phyloP scores from a whole-genome alignment of 2,329 filamentous ascomycete species.

The Xylariaceae sp. region DNA sequence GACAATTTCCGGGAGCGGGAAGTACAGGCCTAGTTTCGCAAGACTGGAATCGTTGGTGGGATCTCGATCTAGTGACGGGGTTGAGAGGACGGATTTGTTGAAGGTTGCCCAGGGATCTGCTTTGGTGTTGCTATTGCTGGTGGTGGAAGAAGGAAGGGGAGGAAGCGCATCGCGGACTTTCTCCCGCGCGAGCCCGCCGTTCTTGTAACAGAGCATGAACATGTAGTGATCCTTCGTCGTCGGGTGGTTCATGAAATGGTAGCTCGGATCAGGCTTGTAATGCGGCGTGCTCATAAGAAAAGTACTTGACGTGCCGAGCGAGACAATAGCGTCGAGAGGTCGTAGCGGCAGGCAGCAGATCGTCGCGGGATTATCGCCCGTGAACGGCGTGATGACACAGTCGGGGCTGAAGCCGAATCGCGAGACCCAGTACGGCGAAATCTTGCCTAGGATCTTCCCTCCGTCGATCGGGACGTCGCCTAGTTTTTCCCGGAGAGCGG shows the following conservation, averaged over 20 bases:
- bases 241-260: constrained; percentile 98
- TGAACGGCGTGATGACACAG: constrained; percentile 80
- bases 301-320: constrained; percentile 89
- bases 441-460: constrained; percentile 69
- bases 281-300: constrained; percentile 95
- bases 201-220: constrained; percentile 99
- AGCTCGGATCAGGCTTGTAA: constrained; percentile 84
- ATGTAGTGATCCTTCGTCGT: constrained; percentile 89
- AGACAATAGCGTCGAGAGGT: constrained; percentile 88
- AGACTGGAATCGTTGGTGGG: constrained; percentile 42
- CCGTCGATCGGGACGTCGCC: constrained; percentile 78
- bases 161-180: constrained; percentile 80
- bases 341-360: constrained; percentile 87
- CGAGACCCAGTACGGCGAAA: constrained; percentile 73
- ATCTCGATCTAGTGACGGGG: constrained; percentile 64
- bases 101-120: constrained; percentile 69
- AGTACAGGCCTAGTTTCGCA: constrained; percentile 91
- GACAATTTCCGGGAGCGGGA: constrained; percentile 91
- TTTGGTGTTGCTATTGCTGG: constrained; percentile 32
- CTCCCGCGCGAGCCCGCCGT: constrained; percentile 89
- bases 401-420: constrained; percentile 73
- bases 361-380: constrained; percentile 93
- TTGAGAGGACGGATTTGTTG: constrained; percentile 66
- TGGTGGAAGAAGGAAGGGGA: too few relatives aligned
- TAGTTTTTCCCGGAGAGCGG: constrained; percentile 70